Conservation (phyloP, 495 filamentous ascomycete genomes). For the Gamarada debralockiae region DNA sequence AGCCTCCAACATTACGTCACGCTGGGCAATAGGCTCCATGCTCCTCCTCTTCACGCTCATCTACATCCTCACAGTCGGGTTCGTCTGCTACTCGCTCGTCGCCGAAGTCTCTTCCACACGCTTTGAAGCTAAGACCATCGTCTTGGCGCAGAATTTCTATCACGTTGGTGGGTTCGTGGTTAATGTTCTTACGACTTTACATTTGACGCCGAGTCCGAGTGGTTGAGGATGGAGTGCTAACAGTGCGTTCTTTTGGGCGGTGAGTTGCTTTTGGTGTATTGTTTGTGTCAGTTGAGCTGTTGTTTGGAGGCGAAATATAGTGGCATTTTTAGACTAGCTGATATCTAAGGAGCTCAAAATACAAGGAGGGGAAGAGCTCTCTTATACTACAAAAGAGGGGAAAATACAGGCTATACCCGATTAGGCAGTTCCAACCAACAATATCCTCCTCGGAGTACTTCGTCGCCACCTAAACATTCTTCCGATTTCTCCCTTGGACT, state of each 20-base stretch:
- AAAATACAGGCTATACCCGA: too few relatives aligned
- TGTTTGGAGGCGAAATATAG: too few relatives aligned
- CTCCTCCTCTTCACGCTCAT: conserved; percentile 49
- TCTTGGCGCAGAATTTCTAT: conserved; percentile 54
- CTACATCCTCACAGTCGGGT: conserved; percentile 56
- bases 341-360: too few relatives aligned
- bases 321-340: too few relatives aligned
- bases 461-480: too few relatives aligned
- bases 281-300: too few relatives aligned
- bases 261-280: conserved; percentile 38
- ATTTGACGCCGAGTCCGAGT: conserved; percentile 36
- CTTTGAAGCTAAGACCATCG: conserved; percentile 50
- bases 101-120: conserved; percentile 53
- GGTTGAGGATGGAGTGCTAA: conserved; percentile 52
- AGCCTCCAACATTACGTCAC: conserved; percentile 22
- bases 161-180: conserved; percentile 43
- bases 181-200: conserved; percentile 43
- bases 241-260: conserved; percentile 55
- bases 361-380: too few relatives aligned
- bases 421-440: too few relatives aligned
- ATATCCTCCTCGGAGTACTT: too few relatives aligned
- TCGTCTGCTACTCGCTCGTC: conserved; percentile 57
- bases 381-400: too few relatives aligned
- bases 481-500: too few relatives aligned
- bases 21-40: conserved; percentile 48